phyloP scores from a whole-genome alignment of 1,139 yeast genomes.

The Geotrichum histeridarum region DNA sequence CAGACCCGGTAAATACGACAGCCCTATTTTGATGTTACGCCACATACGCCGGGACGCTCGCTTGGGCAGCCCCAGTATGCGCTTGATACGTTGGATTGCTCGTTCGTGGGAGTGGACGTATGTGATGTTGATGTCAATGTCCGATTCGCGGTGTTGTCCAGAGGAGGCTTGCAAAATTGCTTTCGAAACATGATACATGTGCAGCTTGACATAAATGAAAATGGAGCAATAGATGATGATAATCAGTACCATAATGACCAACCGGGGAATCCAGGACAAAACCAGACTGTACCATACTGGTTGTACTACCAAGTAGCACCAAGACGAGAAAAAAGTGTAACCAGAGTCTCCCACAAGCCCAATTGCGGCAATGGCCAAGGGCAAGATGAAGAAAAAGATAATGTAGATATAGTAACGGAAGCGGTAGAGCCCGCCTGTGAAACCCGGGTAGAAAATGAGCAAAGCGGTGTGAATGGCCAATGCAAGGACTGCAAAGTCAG shows the following conservation, averaged over 20 bases:
- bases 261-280: slow-evolving; percentile 77
- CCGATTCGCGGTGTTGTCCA: background rate
- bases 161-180: slow-evolving; percentile 1
- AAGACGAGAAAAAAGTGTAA: slow-evolving; percentile 46
- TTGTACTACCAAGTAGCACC: slow-evolving; percentile 68
- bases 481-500: slow-evolving; percentile 66
- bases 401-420: slow-evolving; percentile 50
- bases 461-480: slow-evolving; percentile 77
- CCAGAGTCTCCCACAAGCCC: slow-evolving; percentile 49
- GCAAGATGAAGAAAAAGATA: slow-evolving; percentile 51
- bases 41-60: background rate
- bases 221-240: slow-evolving; percentile 60
- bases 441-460: slow-evolving; percentile 45
- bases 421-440: slow-evolving; percentile 50
- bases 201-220: slow-evolving; percentile 53
- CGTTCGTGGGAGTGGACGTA: background rate
- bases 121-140: background rate
- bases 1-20: slow-evolving; percentile 4
- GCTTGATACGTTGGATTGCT: background rate
- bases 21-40: background rate
- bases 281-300: slow-evolving; percentile 72
- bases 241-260: slow-evolving; percentile 55
- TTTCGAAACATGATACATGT: slow-evolving; percentile 16
- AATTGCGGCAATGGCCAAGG: slow-evolving; percentile 61
- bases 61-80: background rate